These are phyloP conservation scores for Paraconiothyrium brasiliense DNA, from an alignment of 2,329 filamentous ascomycete genomes.

Conservation along the genomic window DNA sequence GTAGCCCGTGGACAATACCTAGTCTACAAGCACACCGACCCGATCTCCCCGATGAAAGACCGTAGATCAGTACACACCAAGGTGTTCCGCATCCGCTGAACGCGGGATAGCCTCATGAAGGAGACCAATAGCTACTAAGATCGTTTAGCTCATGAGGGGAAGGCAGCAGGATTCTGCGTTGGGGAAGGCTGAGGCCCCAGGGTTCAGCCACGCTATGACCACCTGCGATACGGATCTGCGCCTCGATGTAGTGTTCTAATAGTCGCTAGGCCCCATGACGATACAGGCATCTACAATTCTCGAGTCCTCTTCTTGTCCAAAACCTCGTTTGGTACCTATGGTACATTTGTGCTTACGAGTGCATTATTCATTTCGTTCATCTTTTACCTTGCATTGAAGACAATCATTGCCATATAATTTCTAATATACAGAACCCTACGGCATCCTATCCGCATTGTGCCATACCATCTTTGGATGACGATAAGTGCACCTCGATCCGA, in stretches of 20 bases:
- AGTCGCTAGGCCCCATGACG: conserved; percentile 9
- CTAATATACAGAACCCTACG: background rate
- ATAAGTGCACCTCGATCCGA: background rate
- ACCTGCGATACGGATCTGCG: conserved; percentile 11
- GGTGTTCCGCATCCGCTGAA: background rate
- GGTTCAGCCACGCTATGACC: conserved; percentile 15
- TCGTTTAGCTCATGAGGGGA: background rate
- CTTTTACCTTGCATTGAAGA: background rate
- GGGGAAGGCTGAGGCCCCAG: conserved; percentile 16
- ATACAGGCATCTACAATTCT: conserved; percentile 9
- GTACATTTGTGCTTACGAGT: background rate
- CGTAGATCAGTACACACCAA: background rate
- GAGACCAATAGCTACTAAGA: background rate
- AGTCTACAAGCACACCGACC: background rate
- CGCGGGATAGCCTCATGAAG: background rate
- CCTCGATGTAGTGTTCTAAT: conserved; percentile 10
- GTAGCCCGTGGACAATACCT: background rate
- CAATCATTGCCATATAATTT: background rate
- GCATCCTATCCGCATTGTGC: background rate
- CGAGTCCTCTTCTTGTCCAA: background rate
- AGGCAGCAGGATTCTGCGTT: conserved; percentile 5
- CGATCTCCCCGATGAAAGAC: background rate
- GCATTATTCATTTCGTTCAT: background rate
- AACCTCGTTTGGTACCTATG: background rate
- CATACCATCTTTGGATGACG: background rate